Conservation (phyloP, 1,284 basidiomycete species). For the Pisolithus thermaeus region DNA sequence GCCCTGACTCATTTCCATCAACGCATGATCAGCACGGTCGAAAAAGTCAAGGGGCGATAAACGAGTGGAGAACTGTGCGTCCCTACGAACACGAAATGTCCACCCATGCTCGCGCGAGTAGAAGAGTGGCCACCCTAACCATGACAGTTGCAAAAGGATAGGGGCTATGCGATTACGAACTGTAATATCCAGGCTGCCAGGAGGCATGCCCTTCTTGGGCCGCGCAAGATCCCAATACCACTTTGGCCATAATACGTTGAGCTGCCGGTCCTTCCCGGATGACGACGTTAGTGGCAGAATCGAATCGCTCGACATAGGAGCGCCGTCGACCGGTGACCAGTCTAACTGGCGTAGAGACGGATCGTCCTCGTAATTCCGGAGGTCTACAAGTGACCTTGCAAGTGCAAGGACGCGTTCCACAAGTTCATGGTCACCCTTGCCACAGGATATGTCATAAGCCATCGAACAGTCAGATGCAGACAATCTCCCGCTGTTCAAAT, state of each 20-base stretch:
- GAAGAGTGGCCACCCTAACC: constrained; percentile 84
- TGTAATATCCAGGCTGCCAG: constrained; percentile 80
- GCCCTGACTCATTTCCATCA: constrained; percentile 39
- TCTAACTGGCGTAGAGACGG: constrained; percentile 66
- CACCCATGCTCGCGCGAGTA: constrained; percentile 89
- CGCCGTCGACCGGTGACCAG: constrained; percentile 37
- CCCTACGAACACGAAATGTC: constrained; percentile 73
- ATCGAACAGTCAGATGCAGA: constrained; percentile 34
- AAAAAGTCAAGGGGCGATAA: constrained; percentile 46
- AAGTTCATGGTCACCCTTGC: constrained; percentile 30
- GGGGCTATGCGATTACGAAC: constrained; percentile 82
- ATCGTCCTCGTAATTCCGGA: constrained; percentile 30
- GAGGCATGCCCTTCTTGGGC: constrained; percentile 58
- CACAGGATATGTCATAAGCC: constrained; percentile 37
- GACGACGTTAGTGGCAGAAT: background rate
- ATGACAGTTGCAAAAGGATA: constrained; percentile 81
- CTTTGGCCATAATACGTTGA: constrained; percentile 65
- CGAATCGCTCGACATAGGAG: background rate
- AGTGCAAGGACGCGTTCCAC: constrained; percentile 32
- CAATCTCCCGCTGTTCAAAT: constrained; percentile 36
- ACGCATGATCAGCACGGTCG: constrained; percentile 52
- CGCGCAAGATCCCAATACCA: constrained; percentile 94
- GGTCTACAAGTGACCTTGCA: constrained; percentile 30
- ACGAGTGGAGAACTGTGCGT: constrained; percentile 28
- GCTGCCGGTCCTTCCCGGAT: background rate